Evolutionary conservation across 805 yeast species (phyloP), one percentile per base, ranked within the genome.

Genomic region (Yamadazyma nakazawae): DNA sequence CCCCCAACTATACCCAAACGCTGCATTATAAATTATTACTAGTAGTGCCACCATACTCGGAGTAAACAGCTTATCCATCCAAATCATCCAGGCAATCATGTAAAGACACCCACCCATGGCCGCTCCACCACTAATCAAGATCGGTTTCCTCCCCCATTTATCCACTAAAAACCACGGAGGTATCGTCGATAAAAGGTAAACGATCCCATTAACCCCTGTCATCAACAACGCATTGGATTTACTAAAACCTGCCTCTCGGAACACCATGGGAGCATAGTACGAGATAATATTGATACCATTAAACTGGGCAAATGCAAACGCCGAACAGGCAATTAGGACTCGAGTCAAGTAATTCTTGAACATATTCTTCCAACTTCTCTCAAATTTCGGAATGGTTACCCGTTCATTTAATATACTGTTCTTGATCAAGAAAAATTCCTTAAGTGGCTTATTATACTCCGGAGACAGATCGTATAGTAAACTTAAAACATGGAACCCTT

Each of bases 201-300:
- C 67, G 21, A 70, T 47, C 12, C 68, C 66, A 46, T 72, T 72
- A 44, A 72, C 59, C 9, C 76, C 77, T 2, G 77, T 71, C 75
- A 72, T 70, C 18, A 72, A 53, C 34, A 72, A 57, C 1, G 76
- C 76, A 43, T 66, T 61, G 34, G 72, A 60, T 50, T 71, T 66
- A 49, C 61, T 69, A 57, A 71, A 72, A 9, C 77, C 77, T 1
- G 77, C 77, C 28, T 67, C 61, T 48, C 72, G 74, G 53, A 76
- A 79, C 40, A 80, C 78, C 57, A 77, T 68, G 4, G 82, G 81
- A 0, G 84, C 82, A 52, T 80, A 81, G 56, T 79, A 80, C 0
- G 80, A 72, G 35, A 81, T 76, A 45, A 80, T 70, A 55, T 81
- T 81, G 53, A 80, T 80, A 18, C 85, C 85, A 47, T 72, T 72